A percentile compares a stretch with the other conserved stretches of the same genome.
phyloP scores from a whole-genome alignment of 1,139 yeast species.

The Nakaseomyces uthaithaninus region DNA sequence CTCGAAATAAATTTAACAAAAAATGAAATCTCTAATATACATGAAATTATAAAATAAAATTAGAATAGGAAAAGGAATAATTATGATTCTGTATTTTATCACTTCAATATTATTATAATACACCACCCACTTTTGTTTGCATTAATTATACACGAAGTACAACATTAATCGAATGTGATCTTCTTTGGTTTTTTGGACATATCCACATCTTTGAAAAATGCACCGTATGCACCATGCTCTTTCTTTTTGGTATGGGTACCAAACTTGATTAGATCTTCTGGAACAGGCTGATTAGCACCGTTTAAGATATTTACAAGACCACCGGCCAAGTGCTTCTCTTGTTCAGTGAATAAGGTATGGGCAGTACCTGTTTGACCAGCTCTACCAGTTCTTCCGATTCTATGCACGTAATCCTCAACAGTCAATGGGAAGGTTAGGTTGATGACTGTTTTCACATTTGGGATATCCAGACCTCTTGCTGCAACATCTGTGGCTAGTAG shows the following conservation, averaged over 20 bases:
- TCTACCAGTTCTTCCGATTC: slow-evolving; percentile 98
- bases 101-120: no score
- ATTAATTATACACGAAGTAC: not conserved
- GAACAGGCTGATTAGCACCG: slow-evolving; percentile 93
- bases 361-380: slow-evolving; percentile 96
- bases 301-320: slow-evolving; percentile 85
- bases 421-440: slow-evolving; percentile 96
- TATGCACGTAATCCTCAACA: slow-evolving; percentile 94
- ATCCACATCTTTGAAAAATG: slow-evolving; percentile 89
- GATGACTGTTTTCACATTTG: slow-evolving; percentile 92
- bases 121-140: no score
- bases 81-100: not conserved
- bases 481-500: slow-evolving; percentile 97
- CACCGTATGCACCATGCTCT: slow-evolving; percentile 93
- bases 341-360: slow-evolving; percentile 91
- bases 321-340: slow-evolving; percentile 94
- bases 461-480: slow-evolving; percentile 96
- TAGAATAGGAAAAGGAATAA: not conserved
- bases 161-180: slow-evolving; percentile 53
- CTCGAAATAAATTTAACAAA: not conserved
- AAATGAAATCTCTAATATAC: not conserved
- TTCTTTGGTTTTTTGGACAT: slow-evolving; percentile 82
- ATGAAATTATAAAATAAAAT: not conserved
- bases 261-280: slow-evolving; percentile 89
- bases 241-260: slow-evolving; percentile 98